Base-by-base conservation (phyloP, 805 yeast genomes). In the Clavispora phyllophila region DNA sequence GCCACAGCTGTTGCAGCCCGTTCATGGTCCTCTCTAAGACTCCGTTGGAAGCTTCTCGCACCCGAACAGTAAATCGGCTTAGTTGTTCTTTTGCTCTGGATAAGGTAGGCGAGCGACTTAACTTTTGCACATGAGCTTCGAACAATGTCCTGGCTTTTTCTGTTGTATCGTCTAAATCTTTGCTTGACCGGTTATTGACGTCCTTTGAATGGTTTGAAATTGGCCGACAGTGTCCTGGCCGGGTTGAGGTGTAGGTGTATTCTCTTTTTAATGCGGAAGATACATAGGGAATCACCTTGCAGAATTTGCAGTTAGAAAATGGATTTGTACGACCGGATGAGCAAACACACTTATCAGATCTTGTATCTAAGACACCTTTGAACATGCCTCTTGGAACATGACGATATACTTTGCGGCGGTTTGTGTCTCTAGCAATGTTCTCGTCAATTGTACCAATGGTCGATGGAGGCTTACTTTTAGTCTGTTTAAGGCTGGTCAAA, bases 341-440 rank as follows among this genome's bases (percentile, higher is more conserved):
- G 22, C 39, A 49, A 34, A 41, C 41, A 40, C 64, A 60, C 8
- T 53, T 47, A 14, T 43, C 37, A 1, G 51, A 41, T 32, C 64
- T 43, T 9, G 55, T 49, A 37, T 58, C 62, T 13, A 26, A 39
- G 28, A 25, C 23, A 4, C 62, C 62, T 35, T 48, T 51, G 44
- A 54, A 58, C 41, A 47, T 48, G 2, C 63, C 63, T 8, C 22
- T 24, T 4, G 25, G 4, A 7, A 37, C 33, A 17, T 17, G 13
- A 2, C 20, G 10, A 17, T 17, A 5, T 15, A 10, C n/a, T 29
- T 17, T 29, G 20, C n/a, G 20, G 14, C 10, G 14, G 4, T 29
- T 15, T 17, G 20, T 9, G 12, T 17, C 18, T 9, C n/a, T 27
- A 4, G 15, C 17, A n/a, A 29, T 29, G 14, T 29, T 29, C 13